Evolutionary conservation across 805 yeast species (phyloP).

Genomic region (Zygosaccharomyces kombuchaensis): DNA sequence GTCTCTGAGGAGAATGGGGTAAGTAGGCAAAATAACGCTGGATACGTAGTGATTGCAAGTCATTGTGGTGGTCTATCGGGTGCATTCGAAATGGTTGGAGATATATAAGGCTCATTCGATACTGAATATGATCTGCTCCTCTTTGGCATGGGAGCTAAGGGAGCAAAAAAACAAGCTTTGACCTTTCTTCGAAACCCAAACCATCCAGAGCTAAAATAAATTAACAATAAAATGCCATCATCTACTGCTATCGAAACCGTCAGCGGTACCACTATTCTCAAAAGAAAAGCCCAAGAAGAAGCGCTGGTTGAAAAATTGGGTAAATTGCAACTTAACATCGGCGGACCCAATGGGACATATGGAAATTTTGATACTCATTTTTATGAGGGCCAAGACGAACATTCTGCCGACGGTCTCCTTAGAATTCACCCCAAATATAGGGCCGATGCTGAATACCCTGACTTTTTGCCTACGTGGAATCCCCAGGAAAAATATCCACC

Average conservation of each 20-base stretch:
- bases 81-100: neutral
- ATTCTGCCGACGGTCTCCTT: conserved; percentile 32
- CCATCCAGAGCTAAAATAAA: neutral
- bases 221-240: conserved; percentile 1
- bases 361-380: conserved; percentile 33
- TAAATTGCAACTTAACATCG: conserved; percentile 5
- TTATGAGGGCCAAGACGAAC: conserved; percentile 23
- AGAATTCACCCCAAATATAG: conserved; percentile 22
- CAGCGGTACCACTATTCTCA: neutral
- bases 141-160: neutral
- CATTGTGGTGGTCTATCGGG: conserved; percentile 4
- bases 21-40: neutral
- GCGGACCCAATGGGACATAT: conserved; percentile 6
- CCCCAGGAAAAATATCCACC: conserved; percentile 21
- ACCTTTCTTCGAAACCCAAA: neutral
- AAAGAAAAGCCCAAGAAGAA: neutral
- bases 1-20: neutral
- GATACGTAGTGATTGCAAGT: neutral
- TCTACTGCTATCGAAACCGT: conserved; percentile 5
- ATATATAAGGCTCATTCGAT: conserved; percentile 1
- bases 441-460: conserved; percentile 21
- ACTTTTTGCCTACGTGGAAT: conserved; percentile 32
- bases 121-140: neutral
- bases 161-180: neutral
- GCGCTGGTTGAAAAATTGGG: conserved; percentile 7